Percentiles rank a stretch among this genome's conserved stretches.
phyloP scores from a whole-genome alignment of 768 basidiomycete genomes.

The Tylopilus vinaceipallidus region DNA sequence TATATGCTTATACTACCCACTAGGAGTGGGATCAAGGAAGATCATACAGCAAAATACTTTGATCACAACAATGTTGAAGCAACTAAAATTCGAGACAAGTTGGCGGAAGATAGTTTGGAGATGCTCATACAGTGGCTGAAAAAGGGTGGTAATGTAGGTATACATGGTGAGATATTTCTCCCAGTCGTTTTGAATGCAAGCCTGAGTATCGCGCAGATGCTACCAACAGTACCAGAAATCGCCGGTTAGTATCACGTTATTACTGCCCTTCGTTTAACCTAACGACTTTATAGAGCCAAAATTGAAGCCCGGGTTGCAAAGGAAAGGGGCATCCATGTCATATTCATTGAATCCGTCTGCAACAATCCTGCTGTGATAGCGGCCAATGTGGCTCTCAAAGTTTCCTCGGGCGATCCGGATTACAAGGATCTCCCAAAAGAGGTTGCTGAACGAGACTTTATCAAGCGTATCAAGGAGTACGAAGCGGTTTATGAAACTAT shows the following conservation, averaged over 20 bases:
- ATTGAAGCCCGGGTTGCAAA: constrained; percentile 80
- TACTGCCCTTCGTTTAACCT: background rate
- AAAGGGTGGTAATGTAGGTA: constrained; percentile 94
- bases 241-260: constrained; percentile 51
- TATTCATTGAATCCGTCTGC: constrained; percentile 95
- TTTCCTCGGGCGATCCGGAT: constrained; percentile 95
- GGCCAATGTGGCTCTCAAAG: constrained; percentile 94
- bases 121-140: constrained; percentile 95
- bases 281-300: constrained; percentile 54
- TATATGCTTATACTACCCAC: constrained; percentile 3
- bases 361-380: constrained; percentile 94
- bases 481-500: constrained; percentile 96
- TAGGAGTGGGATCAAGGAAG: constrained; percentile 82
- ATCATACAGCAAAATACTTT: constrained; percentile 90
- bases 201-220: constrained; percentile 62
- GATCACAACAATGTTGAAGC: constrained; percentile 82
- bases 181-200: background rate
- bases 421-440: constrained; percentile 88
- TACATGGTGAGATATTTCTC: constrained; percentile 67
- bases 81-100: constrained; percentile 69
- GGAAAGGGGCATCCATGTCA: constrained; percentile 83
- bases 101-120: constrained; percentile 91
- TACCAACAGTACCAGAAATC: constrained; percentile 82
- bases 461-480: constrained; percentile 88
- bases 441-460: constrained; percentile 86